Base-by-base conservation (phyloP, 2,329 filamentous ascomycete genomes). In the Penicillium brasilianum region DNA sequence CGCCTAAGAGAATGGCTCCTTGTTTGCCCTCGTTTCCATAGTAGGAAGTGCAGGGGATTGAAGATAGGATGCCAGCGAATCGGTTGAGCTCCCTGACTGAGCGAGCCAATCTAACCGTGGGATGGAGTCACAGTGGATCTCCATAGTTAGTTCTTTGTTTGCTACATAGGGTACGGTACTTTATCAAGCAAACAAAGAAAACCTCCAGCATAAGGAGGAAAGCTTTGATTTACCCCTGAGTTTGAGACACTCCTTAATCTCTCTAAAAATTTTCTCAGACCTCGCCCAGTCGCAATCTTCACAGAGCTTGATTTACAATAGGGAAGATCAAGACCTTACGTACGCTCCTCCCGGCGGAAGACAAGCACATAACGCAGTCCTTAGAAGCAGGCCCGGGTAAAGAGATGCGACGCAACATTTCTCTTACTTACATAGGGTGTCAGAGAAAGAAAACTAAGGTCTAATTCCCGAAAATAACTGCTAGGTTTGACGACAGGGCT, bases 121-220 rank as follows among this genome's bases (percentile, higher is more conserved):
- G 49, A 52, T 52, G 18, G 49, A 52, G 49, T n/a, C 34, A 52
- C 49, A 52, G 49, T 52, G 48, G 22, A 28, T 51, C 49, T 37
- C 16, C 20, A 52, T 22, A 4, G 30, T 52, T 25, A 6, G 34
- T 37, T 52, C 49, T 37, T 52, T 37, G 49, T 52, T 52, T 52
- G 49, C 49, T 52, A 37, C 13, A n/a, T 39, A 52, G 34, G 34
- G 49, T 25, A 32, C n/a, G 49, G 49, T 37, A 52, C 49, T 52
- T 37, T 52, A 52, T 52, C 18, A 25, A 36, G 49, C 49, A 52
- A 52, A 52, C 49, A 52, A 52, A 52, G 49, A 51, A 51, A 51
- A 13, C 49, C n/a, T 37, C 49, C n/a, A 22, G 49, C 11, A 37
- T 28, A 52, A 25, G 49, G 5, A 52, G 32, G 34, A 52, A 37